Percentiles rank a stretch among this genome's conserved stretches.
phyloP scores from a whole-genome alignment of 805 yeast species.

The Kodamaea leandrae region DNA sequence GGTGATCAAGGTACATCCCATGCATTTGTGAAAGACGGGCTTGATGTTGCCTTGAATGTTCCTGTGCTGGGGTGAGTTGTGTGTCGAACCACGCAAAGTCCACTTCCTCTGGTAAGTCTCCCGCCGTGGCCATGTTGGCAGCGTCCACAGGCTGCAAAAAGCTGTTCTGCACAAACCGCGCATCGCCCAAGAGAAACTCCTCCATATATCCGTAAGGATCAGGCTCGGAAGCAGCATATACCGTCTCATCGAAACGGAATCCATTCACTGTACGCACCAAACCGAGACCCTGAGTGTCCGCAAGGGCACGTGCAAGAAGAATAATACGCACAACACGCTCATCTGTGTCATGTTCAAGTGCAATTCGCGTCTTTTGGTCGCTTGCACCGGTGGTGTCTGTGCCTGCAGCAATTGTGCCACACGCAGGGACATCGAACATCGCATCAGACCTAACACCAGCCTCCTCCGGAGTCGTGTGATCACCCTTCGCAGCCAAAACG shows the following conservation, averaged over 20 bases:
- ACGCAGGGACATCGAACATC: constrained; percentile 63
- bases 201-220: constrained; percentile 27
- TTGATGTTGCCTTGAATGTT: constrained; percentile 1
- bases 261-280: constrained; percentile 45
- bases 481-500: constrained; percentile 50
- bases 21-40: not conserved
- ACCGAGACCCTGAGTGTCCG: constrained; percentile 55
- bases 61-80: not conserved
- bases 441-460: constrained; percentile 56
- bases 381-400: constrained; percentile 5
- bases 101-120: constrained; percentile 13
- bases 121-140: constrained; percentile 26
- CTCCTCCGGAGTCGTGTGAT: constrained; percentile 45
- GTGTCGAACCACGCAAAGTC: constrained; percentile 27
- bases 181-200: constrained; percentile 39
- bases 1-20: constrained; percentile 1
- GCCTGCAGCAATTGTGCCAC: constrained; percentile 45
- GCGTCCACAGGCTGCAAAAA: constrained; percentile 36
- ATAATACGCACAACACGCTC: constrained; percentile 52
- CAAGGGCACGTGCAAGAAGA: constrained; percentile 48
- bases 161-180: constrained; percentile 40
- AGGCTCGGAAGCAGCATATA: constrained; percentile 25
- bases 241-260: constrained; percentile 40
- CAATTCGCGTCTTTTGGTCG: constrained; percentile 17
- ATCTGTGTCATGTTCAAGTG: constrained; percentile 43